These are phyloP conservation scores for Simplicillium sp. DNA, from an alignment of 2,329 filamentous ascomycete genomes.

Conservation along the genomic window DNA sequence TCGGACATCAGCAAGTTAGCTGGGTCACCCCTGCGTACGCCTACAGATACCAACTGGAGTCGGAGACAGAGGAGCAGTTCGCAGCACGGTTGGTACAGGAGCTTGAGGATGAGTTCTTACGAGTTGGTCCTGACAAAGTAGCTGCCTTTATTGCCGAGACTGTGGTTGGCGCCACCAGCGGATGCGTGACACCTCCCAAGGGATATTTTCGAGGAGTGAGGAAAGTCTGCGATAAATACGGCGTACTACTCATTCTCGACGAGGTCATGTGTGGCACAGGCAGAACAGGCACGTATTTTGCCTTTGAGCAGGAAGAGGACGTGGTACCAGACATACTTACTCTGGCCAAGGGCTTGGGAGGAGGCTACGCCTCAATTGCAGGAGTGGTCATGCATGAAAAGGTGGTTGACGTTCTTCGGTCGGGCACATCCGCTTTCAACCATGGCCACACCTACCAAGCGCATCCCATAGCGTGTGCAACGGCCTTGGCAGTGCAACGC, in stretches of 20 bases:
- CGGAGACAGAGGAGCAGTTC: conserved; percentile 29
- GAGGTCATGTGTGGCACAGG: conserved; percentile 64
- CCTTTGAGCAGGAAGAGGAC: conserved; percentile 18
- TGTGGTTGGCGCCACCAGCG: conserved; percentile 37
- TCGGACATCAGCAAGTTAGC: conserved; percentile 14
- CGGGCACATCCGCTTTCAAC: conserved; percentile 36
- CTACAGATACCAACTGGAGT: conserved; percentile 12
- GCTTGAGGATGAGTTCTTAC: conserved; percentile 35
- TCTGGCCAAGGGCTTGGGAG: conserved; percentile 49
- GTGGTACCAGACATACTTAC: conserved; percentile 44
- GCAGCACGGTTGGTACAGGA: conserved; percentile 29
- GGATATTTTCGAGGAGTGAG: conserved; percentile 48
- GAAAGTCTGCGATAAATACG: conserved; percentile 43
- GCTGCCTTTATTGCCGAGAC: conserved; percentile 41
- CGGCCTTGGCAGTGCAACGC: conserved; percentile 26
- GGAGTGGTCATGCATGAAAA: conserved; percentile 40
- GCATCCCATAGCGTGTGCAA: conserved; percentile 25
- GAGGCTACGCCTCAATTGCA: conserved; percentile 44
- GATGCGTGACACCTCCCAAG: conserved; percentile 37
- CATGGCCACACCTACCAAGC: conserved; percentile 48
- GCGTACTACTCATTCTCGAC: conserved; percentile 45
- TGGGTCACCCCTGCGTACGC: conserved; percentile 15
- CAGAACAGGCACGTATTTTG: conserved; percentile 42
- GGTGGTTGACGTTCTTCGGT: conserved; percentile 37
- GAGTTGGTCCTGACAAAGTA: conserved; percentile 34